Evolutionary conservation across 1,284 basidiomycete genomes (phyloP).

Genomic region (Apiotrichum akiyoshidainum): DNA sequence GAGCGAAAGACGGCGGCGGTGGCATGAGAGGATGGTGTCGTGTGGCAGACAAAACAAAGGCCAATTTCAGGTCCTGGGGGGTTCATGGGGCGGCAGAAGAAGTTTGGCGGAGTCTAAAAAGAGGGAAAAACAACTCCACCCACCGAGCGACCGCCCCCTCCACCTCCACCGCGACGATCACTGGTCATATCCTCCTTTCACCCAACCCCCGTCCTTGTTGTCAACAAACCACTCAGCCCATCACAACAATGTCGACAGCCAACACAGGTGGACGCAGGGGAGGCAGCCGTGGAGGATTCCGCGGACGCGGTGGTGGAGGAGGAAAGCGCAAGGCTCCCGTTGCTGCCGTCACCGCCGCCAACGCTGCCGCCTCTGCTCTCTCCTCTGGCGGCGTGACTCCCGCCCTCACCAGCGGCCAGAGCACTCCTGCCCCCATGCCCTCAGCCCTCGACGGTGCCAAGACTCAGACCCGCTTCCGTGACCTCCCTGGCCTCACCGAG

Average conservation of each 20-base stretch:
- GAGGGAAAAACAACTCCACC: too few relatives aligned
- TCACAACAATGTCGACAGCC: constrained; percentile 1
- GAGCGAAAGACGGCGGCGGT: too few relatives aligned
- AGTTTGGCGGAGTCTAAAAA: too few relatives aligned
- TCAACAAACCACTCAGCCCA: not conserved
- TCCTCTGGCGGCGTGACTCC: constrained; percentile 16
- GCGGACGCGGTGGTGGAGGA: constrained; percentile 4
- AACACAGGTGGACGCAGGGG: not conserved
- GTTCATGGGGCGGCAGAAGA: too few relatives aligned
- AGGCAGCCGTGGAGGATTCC: constrained; percentile 3
- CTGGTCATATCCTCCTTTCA: not conserved
- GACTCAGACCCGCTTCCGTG: constrained; percentile 23
- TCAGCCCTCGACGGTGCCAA: constrained; percentile 7
- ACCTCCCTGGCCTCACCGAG: constrained; percentile 23
- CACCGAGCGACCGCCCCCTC: too few relatives aligned
- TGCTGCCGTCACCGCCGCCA: constrained; percentile 3
- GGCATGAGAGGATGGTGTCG: too few relatives aligned
- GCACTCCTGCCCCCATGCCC: not conserved
- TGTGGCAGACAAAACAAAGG: too few relatives aligned
- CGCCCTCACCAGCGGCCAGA: constrained; percentile 4
- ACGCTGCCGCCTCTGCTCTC: constrained; percentile 1
- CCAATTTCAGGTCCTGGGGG: too few relatives aligned
- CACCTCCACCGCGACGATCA: not conserved
- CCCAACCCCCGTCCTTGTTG: not conserved
- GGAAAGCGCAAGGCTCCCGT: constrained; percentile 5